Evolutionary conservation across 2,329 filamentous ascomycete species (phyloP).

Genomic region (Exophiala xenobiotica): DNA sequence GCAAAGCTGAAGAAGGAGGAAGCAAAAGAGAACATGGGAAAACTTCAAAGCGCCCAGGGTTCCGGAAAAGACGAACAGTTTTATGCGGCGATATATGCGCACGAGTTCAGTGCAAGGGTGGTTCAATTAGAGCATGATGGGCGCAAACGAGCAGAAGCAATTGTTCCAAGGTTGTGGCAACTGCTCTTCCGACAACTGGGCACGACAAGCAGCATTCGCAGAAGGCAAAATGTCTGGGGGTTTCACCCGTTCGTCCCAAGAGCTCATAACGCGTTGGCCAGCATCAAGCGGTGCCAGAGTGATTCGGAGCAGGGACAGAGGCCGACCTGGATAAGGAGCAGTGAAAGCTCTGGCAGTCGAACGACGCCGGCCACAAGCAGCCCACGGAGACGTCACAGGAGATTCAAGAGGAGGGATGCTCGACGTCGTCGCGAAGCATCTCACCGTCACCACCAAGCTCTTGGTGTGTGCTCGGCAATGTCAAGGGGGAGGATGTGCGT

Average conservation of each 20-base stretch:
- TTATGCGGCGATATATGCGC: conserved; percentile 19
- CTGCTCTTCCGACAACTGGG: not conserved
- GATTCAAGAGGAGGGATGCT: not conserved
- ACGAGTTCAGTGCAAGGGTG: conserved; percentile 17
- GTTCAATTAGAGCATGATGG: conserved; percentile 21
- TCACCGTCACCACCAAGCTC: not conserved
- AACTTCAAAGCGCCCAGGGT: conserved; percentile 17
- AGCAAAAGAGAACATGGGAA: conserved; percentile 2
- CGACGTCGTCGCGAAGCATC: not conserved
- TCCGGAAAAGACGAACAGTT: conserved; percentile 28
- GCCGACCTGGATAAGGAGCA: not conserved
- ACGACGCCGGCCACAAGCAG: not conserved
- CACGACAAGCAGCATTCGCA: not conserved
- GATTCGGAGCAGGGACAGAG: not conserved
- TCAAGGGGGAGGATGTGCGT: too few relatives aligned
- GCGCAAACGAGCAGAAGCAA: conserved; percentile 12
- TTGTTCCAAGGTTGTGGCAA: conserved; percentile 10
- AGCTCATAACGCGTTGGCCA: not conserved
- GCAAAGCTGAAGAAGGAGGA: conserved; percentile 7
- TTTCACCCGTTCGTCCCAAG: not conserved
- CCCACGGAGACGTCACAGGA: not conserved
- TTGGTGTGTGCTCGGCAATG: too few relatives aligned
- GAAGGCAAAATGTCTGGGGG: not conserved
- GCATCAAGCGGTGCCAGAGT: not conserved
- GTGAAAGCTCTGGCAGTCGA: too few relatives aligned